A percentile compares a stretch with the other conserved stretches of the same genome.
Evolutionary conservation across 2,329 filamentous ascomycete genomes (phyloP).

Genomic region (Geoglossum cookeanum): DNA sequence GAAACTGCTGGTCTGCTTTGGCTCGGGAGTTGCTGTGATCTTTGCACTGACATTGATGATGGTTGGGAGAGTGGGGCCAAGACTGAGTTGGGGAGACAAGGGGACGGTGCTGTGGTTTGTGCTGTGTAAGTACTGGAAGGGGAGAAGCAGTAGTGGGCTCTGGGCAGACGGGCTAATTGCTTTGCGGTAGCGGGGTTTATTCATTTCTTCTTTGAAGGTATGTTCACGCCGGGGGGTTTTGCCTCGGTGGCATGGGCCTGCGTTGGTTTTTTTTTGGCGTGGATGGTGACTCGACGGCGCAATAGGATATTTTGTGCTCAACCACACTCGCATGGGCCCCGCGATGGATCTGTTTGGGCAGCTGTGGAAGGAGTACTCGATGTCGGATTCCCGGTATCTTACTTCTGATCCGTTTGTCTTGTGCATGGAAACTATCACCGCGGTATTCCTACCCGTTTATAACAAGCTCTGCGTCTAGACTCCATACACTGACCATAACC

Average conservation of each 20-base stretch:
- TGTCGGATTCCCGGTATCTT: conserved; percentile 74
- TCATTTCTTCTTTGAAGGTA: conserved; percentile 23
- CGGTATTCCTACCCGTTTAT: conserved; percentile 29
- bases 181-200: conserved; percentile 3
- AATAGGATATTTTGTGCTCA: conserved; percentile 53
- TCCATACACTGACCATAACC: background rate
- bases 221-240: conserved; percentile 1
- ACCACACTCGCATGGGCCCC: conserved; percentile 45
- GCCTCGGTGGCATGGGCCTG: background rate
- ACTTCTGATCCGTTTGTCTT: conserved; percentile 67
- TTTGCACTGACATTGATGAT: conserved; percentile 36
- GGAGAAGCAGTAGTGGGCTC: conserved; percentile 11
- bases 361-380: conserved; percentile 82
- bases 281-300: background rate
- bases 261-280: background rate
- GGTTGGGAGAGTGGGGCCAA: conserved; percentile 33
- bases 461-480: background rate
- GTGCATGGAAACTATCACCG: conserved; percentile 72
- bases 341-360: conserved; percentile 61
- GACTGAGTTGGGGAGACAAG: conserved; percentile 34
- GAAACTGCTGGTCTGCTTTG: conserved; percentile 40
- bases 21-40: conserved; percentile 34
- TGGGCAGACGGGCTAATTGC: background rate
- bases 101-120: conserved; percentile 55
- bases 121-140: conserved; percentile 35